Conservation (phyloP, 179 eudicot genomes). For the Dionaea muscipula region DNA sequence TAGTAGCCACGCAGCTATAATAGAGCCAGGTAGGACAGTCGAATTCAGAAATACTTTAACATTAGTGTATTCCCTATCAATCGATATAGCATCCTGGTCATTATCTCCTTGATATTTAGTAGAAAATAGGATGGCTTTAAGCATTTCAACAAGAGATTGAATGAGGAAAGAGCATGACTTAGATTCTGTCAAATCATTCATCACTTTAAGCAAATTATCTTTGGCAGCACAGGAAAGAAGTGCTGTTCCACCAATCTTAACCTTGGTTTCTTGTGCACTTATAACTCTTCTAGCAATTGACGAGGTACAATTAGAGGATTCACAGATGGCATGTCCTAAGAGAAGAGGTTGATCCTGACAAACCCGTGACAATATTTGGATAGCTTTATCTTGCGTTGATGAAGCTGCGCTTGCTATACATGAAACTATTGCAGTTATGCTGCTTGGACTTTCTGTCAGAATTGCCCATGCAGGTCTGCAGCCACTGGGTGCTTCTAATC, state of each 20-base stretch:
- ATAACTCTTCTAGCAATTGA: slow-evolving; percentile 69
- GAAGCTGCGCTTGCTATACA: slow-evolving; percentile 54
- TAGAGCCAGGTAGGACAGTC: slow-evolving; percentile 41
- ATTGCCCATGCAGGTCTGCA: slow-evolving; percentile 71
- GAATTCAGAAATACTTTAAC: slow-evolving; percentile 27
- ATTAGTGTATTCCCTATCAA: slow-evolving; percentile 31
- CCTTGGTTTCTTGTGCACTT: slow-evolving; percentile 44
- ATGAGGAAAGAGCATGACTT: slow-evolving; percentile 41
- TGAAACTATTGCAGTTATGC: slow-evolving; percentile 62
- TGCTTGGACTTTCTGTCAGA: slow-evolving; percentile 59
- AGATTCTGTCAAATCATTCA: slow-evolving; percentile 57
- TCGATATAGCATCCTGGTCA: slow-evolving; percentile 36
- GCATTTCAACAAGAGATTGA: slow-evolving; percentile 80
- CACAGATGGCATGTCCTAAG: slow-evolving; percentile 51
- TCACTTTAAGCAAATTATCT: slow-evolving; percentile 53
- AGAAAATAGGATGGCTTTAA: slow-evolving; percentile 27
- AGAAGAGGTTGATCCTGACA: slow-evolving; percentile 53
- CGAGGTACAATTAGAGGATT: slow-evolving; percentile 54
- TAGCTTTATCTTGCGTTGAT: slow-evolving; percentile 76
- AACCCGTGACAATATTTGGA: slow-evolving; percentile 70
- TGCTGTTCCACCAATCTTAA: slow-evolving; percentile 77
- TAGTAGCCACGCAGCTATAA: slow-evolving; percentile 72
- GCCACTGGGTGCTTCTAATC: slow-evolving; percentile 45
- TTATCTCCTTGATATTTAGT: slow-evolving; percentile 33
- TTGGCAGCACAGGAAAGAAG: slow-evolving; percentile 78